phyloP scores from a whole-genome alignment of 768 basidiomycete genomes.

The Phlegmacium glaucopus region DNA sequence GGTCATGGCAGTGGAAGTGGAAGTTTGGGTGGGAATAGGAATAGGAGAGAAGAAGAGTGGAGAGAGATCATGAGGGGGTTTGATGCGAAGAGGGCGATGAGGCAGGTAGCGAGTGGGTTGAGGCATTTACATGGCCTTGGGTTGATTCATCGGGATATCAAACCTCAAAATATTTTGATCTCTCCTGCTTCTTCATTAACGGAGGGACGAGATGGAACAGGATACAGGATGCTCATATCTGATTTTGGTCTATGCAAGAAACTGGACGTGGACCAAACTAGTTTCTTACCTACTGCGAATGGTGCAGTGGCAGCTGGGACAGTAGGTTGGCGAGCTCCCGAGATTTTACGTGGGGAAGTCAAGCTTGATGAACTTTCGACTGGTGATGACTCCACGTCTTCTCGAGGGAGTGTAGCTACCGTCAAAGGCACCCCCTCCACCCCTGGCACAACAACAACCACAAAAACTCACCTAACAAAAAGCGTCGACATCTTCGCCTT shows the following conservation, averaged over 20 bases:
- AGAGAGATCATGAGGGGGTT: slow-evolving; percentile 77
- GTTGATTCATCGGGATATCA: slow-evolving; percentile 97
- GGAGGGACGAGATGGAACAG: slow-evolving; percentile 31
- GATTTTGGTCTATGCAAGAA: slow-evolving; percentile 98
- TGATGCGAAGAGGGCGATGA: slow-evolving; percentile 84
- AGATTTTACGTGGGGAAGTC: slow-evolving; percentile 92
- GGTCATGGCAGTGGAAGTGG: too few relatives aligned
- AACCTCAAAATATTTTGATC: slow-evolving; percentile 95
- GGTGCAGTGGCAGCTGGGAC: slow-evolving; percentile 90
- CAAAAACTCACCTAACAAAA: slow-evolving; percentile 77
- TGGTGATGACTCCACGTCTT: slow-evolving; percentile 59
- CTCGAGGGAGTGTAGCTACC: slow-evolving; percentile 60
- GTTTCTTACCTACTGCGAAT: slow-evolving; percentile 89
- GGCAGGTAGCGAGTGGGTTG: slow-evolving; percentile 84
- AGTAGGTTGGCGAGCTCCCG: slow-evolving; percentile 96
- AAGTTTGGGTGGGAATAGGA: too few relatives aligned
- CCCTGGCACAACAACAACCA: slow-evolving; percentile 30
- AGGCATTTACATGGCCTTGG: slow-evolving; percentile 91
- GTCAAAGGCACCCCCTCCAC: slow-evolving; percentile 32
- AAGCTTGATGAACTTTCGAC: slow-evolving; percentile 78
- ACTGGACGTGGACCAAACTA: slow-evolving; percentile 93
- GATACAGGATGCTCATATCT: slow-evolving; percentile 85
- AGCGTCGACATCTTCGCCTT: slow-evolving; percentile 96
- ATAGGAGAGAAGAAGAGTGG: slow-evolving; percentile 50
- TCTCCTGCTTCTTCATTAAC: slow-evolving; percentile 52